Evolutionary conservation across 2,329 filamentous ascomycete genomes (phyloP).

Genomic region (Talaromyces sp.): DNA sequence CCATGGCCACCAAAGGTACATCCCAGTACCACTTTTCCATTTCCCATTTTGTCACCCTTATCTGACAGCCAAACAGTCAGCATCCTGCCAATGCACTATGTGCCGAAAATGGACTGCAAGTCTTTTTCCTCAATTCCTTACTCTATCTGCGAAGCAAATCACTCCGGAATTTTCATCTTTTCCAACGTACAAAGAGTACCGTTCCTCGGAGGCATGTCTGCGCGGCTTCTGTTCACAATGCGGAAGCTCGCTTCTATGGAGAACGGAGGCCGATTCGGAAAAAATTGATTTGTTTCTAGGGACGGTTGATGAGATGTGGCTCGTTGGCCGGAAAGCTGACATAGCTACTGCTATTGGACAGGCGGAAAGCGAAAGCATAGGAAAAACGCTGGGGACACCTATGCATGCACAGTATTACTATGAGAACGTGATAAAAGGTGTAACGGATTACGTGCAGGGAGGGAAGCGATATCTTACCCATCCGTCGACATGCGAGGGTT

Average conservation of each 20-base stretch:
- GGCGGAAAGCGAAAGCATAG: neutral
- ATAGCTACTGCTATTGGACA: neutral
- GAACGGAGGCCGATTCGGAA: neutral
- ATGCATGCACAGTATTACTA: conserved; percentile 1
- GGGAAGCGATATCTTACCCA: conserved; percentile 3
- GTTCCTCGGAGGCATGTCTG: neutral
- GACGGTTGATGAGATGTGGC: neutral
- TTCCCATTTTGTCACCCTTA: no score
- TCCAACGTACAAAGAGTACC: neutral
- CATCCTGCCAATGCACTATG: conserved; percentile 1
- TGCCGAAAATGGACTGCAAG: conserved; percentile 3
- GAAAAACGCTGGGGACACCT: neutral
- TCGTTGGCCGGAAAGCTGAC: neutral
- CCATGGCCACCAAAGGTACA: neutral
- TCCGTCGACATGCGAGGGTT: neutral
- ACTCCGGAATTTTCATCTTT: neutral
- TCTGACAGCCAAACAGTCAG: neutral
- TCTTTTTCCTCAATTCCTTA: neutral
- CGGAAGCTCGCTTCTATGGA: neutral
- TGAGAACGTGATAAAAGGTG: neutral
- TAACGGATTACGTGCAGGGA: neutral
- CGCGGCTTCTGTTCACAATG: neutral
- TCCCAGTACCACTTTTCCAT: neutral
- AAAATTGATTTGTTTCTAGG: neutral
- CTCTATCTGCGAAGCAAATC: neutral